Conservation (phyloP, 2,329 filamentous ascomycete species). For the Botryotinia convoluta region DNA sequence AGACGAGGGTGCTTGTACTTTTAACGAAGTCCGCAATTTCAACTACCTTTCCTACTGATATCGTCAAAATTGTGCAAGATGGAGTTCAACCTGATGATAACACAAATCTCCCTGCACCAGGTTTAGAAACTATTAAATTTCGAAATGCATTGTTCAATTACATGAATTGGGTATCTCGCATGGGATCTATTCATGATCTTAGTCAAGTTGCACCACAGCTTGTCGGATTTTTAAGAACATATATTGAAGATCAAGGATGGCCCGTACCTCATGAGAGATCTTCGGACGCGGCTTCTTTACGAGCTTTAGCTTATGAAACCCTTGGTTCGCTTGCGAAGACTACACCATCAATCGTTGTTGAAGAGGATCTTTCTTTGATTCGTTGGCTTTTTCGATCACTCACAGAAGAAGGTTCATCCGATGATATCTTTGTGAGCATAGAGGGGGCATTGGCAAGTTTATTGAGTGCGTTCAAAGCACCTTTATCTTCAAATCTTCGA, state of each 20-base stretch:
- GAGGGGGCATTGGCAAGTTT: conserved; percentile 84
- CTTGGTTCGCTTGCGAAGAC: conserved; percentile 76
- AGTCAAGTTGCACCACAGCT: conserved; percentile 64
- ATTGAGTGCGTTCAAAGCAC: conserved; percentile 52
- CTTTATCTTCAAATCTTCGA: conserved; percentile 40
- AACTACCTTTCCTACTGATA: conserved; percentile 64
- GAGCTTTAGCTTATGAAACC: conserved; percentile 83
- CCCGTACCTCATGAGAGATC: conserved; percentile 61
- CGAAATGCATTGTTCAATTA: conserved; percentile 82
- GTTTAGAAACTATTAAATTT: conserved; percentile 69
- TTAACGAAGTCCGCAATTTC: conserved; percentile 74
- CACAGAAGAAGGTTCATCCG: conserved; percentile 71
- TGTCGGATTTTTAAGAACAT: conserved; percentile 66
- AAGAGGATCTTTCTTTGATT: conserved; percentile 52
- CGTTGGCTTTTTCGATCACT: conserved; percentile 83
- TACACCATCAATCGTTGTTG: conserved; percentile 55
- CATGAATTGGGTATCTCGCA: conserved; percentile 79
- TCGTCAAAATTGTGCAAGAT: conserved; percentile 67
- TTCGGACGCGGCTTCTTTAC: conserved; percentile 61
- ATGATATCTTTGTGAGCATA: conserved; percentile 77
- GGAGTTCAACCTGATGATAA: conserved; percentile 52
- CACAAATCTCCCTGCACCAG: conserved; percentile 37
- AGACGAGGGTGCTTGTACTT: conserved; percentile 72
- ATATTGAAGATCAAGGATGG: conserved; percentile 81
- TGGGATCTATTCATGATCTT: conserved; percentile 62